A percentile compares a stretch with the other conserved stretches of the same genome.
Evolutionary conservation across 257 asterid genomes (phyloP).

Genomic region (Ocimum tenuiflorum): DNA sequence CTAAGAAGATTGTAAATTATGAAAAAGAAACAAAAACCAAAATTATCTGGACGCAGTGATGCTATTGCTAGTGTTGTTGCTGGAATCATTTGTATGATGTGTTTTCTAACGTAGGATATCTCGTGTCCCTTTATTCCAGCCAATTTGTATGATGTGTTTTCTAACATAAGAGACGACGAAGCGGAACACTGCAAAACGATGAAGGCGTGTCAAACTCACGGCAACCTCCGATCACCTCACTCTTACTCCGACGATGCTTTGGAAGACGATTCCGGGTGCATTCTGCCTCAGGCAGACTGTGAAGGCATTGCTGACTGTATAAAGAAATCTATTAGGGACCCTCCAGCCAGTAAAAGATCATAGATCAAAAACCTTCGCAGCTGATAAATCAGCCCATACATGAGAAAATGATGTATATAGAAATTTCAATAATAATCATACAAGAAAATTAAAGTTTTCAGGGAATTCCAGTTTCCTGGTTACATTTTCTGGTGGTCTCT

Average conservation of each 20-base stretch:
- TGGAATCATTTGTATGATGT: neutral
- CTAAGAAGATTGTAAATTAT: neutral
- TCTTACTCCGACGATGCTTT: conserved; percentile 20
- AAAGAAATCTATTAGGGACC: conserved; percentile 49
- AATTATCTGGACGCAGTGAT: no score
- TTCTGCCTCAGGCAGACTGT: conserved; percentile 44
- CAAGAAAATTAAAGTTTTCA: no score
- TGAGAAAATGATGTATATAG: no score
- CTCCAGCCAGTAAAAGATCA: conserved; percentile 24
- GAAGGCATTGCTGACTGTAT: conserved; percentile 73
- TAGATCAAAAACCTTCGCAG: no score
- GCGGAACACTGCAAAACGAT: conserved; percentile 98
- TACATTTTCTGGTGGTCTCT: no score
- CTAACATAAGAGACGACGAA: conserved; percentile 88
- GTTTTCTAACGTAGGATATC: neutral
- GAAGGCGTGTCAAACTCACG: conserved; percentile 92
- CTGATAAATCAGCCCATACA: no score
- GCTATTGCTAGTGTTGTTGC: neutral
- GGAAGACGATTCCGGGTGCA: conserved; percentile 39
- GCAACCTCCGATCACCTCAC: conserved; percentile 89
- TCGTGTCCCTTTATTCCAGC: conserved; percentile 37
- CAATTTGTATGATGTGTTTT: conserved; percentile 72
- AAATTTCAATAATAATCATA: no score
- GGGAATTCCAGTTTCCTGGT: no score
- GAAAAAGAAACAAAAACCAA: no score